Percentiles rank a stretch among this genome's conserved stretches.
Evolutionary conservation across 2,329 filamentous ascomycete species (phyloP).

Genomic region (Fusarium veterinarium): DNA sequence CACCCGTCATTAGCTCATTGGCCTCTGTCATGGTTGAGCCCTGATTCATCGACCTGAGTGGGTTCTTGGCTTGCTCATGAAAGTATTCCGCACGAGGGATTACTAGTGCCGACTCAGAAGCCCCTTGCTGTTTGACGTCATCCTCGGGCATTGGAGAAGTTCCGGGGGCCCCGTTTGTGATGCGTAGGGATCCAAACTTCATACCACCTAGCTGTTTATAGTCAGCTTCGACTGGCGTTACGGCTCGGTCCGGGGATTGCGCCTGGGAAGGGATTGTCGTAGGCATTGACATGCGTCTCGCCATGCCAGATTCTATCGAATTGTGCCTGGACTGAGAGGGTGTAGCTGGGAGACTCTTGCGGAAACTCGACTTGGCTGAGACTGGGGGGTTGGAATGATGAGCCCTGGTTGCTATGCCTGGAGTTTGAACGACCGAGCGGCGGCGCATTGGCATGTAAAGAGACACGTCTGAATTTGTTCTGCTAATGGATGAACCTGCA

Average conservation of each 20-base stretch:
- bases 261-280: slow-evolving; percentile 24
- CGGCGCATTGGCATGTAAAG: slow-evolving; percentile 61
- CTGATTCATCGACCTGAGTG: slow-evolving; percentile 2
- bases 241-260: slow-evolving; percentile 42
- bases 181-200: slow-evolving; percentile 70
- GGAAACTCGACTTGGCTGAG: slow-evolving; percentile 49
- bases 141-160: slow-evolving; percentile 54
- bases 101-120: slow-evolving; percentile 7
- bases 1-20: neutral
- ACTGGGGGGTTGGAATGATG: slow-evolving; percentile 38
- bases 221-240: slow-evolving; percentile 62
- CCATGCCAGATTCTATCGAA: slow-evolving; percentile 53
- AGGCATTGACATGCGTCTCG: slow-evolving; percentile 52
- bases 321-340: slow-evolving; percentile 53
- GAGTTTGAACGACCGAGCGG: slow-evolving; percentile 60
- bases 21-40: neutral
- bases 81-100: slow-evolving; percentile 18
- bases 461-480: slow-evolving; percentile 60
- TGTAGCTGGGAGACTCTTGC: slow-evolving; percentile 53
- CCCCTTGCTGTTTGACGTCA: slow-evolving; percentile 15
- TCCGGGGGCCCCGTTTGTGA: slow-evolving; percentile 69
- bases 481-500: slow-evolving; percentile 32
- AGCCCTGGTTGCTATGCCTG: slow-evolving; percentile 61
- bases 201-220: slow-evolving; percentile 71
- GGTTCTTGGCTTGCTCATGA: slow-evolving; percentile 11